phyloP scores from a whole-genome alignment of 164 flowering plant species.

The Tetracentron sinense region DNA sequence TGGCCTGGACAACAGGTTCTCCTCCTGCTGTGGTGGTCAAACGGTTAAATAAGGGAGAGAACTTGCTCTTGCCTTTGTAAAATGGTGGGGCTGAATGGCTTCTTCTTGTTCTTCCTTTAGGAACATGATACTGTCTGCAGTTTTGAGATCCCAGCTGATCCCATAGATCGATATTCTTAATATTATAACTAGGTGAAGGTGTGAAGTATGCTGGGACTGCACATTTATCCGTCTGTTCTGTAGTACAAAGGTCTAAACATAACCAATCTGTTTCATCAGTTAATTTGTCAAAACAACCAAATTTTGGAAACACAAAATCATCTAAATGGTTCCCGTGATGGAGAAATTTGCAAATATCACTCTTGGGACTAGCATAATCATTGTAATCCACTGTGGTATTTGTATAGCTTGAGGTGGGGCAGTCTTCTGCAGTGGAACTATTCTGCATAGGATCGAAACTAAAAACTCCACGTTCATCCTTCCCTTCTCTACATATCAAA shows the following conservation, averaged over 20 bases:
- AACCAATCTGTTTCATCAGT: slow-evolving; percentile 26
- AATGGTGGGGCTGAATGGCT: slow-evolving; percentile 92
- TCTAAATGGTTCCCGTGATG: slow-evolving; percentile 5
- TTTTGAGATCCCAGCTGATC: slow-evolving; percentile 13
- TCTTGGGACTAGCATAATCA: slow-evolving; percentile 15
- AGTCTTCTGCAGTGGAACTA: slow-evolving; percentile 19
- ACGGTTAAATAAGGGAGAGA: slow-evolving; percentile 26
- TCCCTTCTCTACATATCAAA: slow-evolving; percentile 22
- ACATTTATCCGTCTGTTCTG: slow-evolving; percentile 1
- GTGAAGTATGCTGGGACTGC: slow-evolving; percentile 4
- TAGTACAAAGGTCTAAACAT: slow-evolving; percentile 12
- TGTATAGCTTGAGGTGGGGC: slow-evolving; percentile 18
- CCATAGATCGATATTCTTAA: slow-evolving; percentile 7
- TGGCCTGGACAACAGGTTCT: slow-evolving; percentile 8
- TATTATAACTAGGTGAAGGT: slow-evolving; percentile 10
- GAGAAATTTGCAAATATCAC: slow-evolving; percentile 11
- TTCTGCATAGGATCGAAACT: slow-evolving; percentile 18
- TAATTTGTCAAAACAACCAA: slow-evolving; percentile 14
- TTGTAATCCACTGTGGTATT: slow-evolving; percentile 14
- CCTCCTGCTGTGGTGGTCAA: slow-evolving; percentile 9
- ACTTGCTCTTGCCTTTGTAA: slow-evolving; percentile 46
- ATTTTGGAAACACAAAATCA: slow-evolving; percentile 15
- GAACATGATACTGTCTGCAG: slow-evolving; percentile 7
- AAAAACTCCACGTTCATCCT: slow-evolving; percentile 12
- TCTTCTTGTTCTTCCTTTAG: slow-evolving; percentile 41